Evolutionary conservation across 345 rosid species (phyloP), one percentile per base, ranked within the genome.

Genomic region (Pistacia atlantica): DNA sequence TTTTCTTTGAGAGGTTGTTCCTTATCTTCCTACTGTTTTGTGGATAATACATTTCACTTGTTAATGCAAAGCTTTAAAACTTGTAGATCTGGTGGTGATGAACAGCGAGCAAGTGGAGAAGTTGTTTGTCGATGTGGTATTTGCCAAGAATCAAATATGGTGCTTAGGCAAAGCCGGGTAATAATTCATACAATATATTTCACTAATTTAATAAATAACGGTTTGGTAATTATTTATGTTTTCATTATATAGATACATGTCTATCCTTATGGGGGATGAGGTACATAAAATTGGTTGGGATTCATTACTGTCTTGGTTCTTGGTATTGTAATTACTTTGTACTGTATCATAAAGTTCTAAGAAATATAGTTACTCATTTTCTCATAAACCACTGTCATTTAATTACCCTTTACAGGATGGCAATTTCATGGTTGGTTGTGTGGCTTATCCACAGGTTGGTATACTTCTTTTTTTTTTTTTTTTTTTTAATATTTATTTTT

Each of bases 391-490:
- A 13, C 4, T 4, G 3, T 13, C 13, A 33, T 61, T 80, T 46
- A 78, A 63, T 67, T 45, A 49, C 58, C 31, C 37, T 80, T 75
- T 61, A 75, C 87, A 94, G 98, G 98, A 90, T 80, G 93, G 96
- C 68, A 92, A 91, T 80, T 93, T 89, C 82, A 90, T 95, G 97
- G 99, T 95, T 82, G 97, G 99, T 64, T 95, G 99, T 90, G 80
- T 83, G 74, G 88, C 92, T 54, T 95, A 52, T 81, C 99, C 99
- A 18, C 93, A 92, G 93, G 98, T 94, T 81, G 49, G 82, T 81
- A 60, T 60, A n/a, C 65, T 73, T 80, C 11, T 63, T 18, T 13
- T 28, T 25, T 25, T 25, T 25, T 25, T 25, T 25, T 73, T 80
- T 63, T 18, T 13, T 28, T 49, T 18, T n/a, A 63, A 42, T 25